Conservation (phyloP, 2,329 filamentous ascomycete species). For the Paecilomyces sp. region DNA sequence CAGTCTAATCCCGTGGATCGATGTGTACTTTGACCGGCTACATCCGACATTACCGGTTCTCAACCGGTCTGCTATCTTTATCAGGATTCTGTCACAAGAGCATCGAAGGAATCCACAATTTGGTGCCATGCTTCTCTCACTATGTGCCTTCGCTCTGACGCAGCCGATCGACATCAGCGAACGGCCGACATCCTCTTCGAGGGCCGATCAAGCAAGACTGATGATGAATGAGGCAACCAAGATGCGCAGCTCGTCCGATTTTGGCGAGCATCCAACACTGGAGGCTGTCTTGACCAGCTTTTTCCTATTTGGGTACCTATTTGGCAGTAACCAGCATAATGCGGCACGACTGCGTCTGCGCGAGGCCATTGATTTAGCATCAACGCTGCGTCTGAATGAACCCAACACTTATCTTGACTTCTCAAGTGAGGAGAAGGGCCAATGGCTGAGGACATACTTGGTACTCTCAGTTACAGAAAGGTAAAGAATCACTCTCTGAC, state of each 20-base stretch:
- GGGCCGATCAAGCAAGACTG: slow-evolving; percentile 30
- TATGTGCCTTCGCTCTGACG: slow-evolving; percentile 38
- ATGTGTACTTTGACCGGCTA: slow-evolving; percentile 39
- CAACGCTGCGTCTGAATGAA: slow-evolving; percentile 33
- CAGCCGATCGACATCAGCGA: slow-evolving; percentile 40
- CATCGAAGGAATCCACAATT: slow-evolving; percentile 37
- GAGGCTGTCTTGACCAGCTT: slow-evolving; percentile 58
- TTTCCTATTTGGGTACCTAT: slow-evolving; percentile 67
- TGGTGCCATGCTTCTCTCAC: slow-evolving; percentile 35
- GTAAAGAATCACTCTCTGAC: slow-evolving; percentile 7
- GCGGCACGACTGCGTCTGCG: slow-evolving; percentile 72
- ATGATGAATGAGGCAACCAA: slow-evolving; percentile 38
- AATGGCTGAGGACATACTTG: slow-evolving; percentile 29
- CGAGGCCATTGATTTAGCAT: slow-evolving; percentile 51
- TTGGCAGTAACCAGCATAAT: slow-evolving; percentile 65
- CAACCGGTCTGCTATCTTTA: slow-evolving; percentile 34
- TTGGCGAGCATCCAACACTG: slow-evolving; percentile 34
- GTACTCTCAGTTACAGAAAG: slow-evolving; percentile 31
- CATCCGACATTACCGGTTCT: slow-evolving; percentile 37
- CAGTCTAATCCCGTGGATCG: slow-evolving; percentile 35
- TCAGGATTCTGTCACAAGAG: slow-evolving; percentile 35
- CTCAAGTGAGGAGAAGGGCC: slow-evolving; percentile 29
- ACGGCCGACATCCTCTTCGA: slow-evolving; percentile 25
- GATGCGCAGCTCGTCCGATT: slow-evolving; percentile 37
- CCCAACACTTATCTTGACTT: slow-evolving; percentile 31